phyloP scores from a whole-genome alignment of 2,329 filamentous ascomycete species.

The Fusarium xyrophilum region DNA sequence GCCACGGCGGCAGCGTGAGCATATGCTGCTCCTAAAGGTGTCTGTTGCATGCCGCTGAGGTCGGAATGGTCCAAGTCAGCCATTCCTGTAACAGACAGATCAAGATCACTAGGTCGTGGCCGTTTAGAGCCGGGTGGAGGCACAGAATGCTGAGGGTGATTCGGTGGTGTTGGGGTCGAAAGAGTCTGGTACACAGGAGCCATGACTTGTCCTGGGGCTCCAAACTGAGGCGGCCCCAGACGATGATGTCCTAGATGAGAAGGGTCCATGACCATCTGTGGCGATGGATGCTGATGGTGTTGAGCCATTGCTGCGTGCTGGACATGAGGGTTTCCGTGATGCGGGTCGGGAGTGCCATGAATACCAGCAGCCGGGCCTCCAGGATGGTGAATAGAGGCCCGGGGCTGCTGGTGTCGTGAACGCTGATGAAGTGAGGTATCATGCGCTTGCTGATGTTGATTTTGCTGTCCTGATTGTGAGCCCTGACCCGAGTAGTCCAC shows the following conservation, averaged over 20 bases:
- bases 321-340: conserved; percentile 46
- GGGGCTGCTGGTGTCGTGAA: conserved; percentile 51
- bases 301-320: conserved; percentile 49
- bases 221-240: conserved; percentile 62
- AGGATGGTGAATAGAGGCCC: conserved; percentile 57
- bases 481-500: conserved; percentile 76
- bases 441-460: conserved; percentile 69
- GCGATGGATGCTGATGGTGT: conserved; percentile 57
- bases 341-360: conserved; percentile 53
- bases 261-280: conserved; percentile 64
- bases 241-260: conserved; percentile 61
- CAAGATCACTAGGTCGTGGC: conserved; percentile 64
- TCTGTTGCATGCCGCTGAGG: conserved; percentile 62
- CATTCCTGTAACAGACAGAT: conserved; percentile 60
- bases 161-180: conserved; percentile 49
- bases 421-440: conserved; percentile 53
- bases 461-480: conserved; percentile 69
- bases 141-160: conserved; percentile 41
- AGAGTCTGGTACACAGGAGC: conserved; percentile 61
- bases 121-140: conserved; percentile 55
- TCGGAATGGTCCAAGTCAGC: conserved; percentile 61
- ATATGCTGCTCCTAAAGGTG: conserved; percentile 60
- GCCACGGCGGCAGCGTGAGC: conserved; percentile 52
- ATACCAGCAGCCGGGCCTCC: conserved; percentile 51
- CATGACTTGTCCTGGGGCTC: conserved; percentile 56